Base-by-base conservation (phyloP, 805 yeast species). In the Torulaspora quercuum region DNA sequence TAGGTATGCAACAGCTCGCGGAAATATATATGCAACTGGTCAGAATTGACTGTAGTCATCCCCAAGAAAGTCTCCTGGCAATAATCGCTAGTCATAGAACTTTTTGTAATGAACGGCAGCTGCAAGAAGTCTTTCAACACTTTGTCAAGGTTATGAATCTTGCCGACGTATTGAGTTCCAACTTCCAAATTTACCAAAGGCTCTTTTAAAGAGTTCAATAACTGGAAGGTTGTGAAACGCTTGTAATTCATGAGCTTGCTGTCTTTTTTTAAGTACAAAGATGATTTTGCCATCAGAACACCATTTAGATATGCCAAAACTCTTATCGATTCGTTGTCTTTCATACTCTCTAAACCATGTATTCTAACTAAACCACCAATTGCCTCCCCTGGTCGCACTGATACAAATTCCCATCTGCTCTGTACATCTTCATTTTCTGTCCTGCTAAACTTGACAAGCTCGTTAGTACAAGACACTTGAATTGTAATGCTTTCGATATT, bases 331-430 rank as follows among this genome's bases (percentile, higher is more conserved):
- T 82, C 92, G 36, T 73, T 73, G 26, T 69, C 68, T 1, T 61
- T 53, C 39, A 65, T 64, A 27, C 65, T 60, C 12, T 72, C 70
- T 14, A 84, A 61, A 25, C 84, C 84, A 43, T 73, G 68, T 10
- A 85, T 67, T 51, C 76, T 76, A 29, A 87, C 72, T 22, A 74
- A 67, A 56, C 86, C 95, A 22, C 89, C 83, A 39, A 86, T 67
- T 9, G 69, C 67, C 61, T 87, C 95, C 25, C 75, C 80, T 1
- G 86, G 77, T 46, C 71, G 68, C 8, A 82, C 85, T 2, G 90
- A 78, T 7, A 83, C 72, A 50, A 87, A 83, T 37, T 75, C 76
- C 94, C 94, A 86, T 6, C 59, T 44, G 16, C 65, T 56, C 25
- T 63, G 58, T 7, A 69, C 70, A 10, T 59, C 55, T 51, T 78